phyloP scores from a whole-genome alignment of 2,329 filamentous ascomycete genomes.

The Huntiella omanensis region DNA sequence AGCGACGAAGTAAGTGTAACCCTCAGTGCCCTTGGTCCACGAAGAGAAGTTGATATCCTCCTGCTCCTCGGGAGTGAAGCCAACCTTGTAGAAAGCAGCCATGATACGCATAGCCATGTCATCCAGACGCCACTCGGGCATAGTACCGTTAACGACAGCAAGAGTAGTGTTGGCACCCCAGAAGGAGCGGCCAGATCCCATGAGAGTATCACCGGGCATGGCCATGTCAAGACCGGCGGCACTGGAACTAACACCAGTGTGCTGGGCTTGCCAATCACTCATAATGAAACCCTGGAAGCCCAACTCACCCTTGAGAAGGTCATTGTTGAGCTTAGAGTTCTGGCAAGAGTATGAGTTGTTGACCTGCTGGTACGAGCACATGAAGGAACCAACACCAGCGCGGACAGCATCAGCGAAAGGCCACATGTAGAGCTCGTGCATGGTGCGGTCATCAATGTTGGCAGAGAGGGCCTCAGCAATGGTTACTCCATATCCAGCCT shows the following conservation, averaged over 20 bases:
- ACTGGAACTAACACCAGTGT: conserved; percentile 46
- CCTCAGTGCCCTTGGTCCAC: conserved; percentile 64
- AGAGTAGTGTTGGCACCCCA: conserved; percentile 82
- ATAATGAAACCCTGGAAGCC: conserved; percentile 68
- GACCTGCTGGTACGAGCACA: conserved; percentile 57
- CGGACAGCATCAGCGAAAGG: conserved; percentile 56
- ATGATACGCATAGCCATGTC: conserved; percentile 82
- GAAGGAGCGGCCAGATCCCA: conserved; percentile 53
- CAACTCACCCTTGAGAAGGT: conserved; percentile 53
- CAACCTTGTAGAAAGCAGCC: conserved; percentile 50
- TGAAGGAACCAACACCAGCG: conserved; percentile 44
- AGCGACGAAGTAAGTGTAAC: conserved; percentile 45
- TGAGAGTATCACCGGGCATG: conserved; percentile 72
- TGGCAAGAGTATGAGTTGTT: conserved; percentile 70
- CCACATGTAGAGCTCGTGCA: conserved; percentile 64
- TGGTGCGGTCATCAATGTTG: conserved; percentile 52
- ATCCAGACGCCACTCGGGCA: conserved; percentile 73
- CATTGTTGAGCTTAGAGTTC: conserved; percentile 59
- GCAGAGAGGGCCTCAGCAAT: conserved; percentile 40
- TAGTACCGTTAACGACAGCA: conserved; percentile 71
- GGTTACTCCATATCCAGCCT: conserved; percentile 33
- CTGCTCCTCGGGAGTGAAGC: conserved; percentile 28
- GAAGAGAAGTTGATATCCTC: conserved; percentile 64
- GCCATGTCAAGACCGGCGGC: conserved; percentile 65
- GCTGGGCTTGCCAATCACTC: conserved; percentile 65